Evolutionary conservation across 805 yeast species (phyloP).

Genomic region (Torulaspora quercuum): DNA sequence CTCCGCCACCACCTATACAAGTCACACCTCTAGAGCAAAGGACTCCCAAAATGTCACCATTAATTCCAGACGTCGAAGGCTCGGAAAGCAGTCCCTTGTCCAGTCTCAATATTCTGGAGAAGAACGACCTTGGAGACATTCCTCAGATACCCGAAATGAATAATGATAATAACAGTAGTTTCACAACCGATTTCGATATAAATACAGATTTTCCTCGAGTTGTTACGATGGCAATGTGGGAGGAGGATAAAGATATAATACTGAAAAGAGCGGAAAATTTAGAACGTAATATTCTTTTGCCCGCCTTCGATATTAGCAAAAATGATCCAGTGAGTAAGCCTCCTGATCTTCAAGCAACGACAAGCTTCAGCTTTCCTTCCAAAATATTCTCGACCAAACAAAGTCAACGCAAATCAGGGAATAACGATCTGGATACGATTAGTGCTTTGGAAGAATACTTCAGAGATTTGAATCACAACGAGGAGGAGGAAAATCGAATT

Average conservation of each 20-base stretch:
- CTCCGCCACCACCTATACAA: constrained; percentile 7
- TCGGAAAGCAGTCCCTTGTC: not conserved
- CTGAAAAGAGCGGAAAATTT: constrained; percentile 18
- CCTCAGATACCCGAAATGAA: constrained; percentile 19
- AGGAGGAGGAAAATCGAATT: constrained; percentile 15
- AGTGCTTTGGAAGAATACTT: constrained; percentile 32
- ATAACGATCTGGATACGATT: constrained; percentile 23
- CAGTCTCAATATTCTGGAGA: constrained; percentile 11
- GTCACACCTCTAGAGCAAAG: not conserved
- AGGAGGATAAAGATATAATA: constrained; percentile 18
- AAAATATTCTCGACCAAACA: constrained; percentile 4
- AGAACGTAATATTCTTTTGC: constrained; percentile 17
- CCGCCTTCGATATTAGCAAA: constrained; percentile 19
- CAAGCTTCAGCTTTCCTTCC: constrained; percentile 24
- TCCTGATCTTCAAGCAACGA: constrained; percentile 10
- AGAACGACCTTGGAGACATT: constrained; percentile 23
- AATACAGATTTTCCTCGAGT: constrained; percentile 18
- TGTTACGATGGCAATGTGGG: constrained; percentile 29
- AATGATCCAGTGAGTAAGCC: not conserved
- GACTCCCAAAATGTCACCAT: constrained; percentile 5
- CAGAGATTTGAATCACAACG: constrained; percentile 16
- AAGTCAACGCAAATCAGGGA: constrained; percentile 1
- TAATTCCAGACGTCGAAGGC: constrained; percentile 3
- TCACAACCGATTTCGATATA: constrained; percentile 7
- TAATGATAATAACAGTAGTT: constrained; percentile 7